Evolutionary conservation across 352 stramenopile species (phyloP).

Genomic region (Phytophthora agathidicida): DNA sequence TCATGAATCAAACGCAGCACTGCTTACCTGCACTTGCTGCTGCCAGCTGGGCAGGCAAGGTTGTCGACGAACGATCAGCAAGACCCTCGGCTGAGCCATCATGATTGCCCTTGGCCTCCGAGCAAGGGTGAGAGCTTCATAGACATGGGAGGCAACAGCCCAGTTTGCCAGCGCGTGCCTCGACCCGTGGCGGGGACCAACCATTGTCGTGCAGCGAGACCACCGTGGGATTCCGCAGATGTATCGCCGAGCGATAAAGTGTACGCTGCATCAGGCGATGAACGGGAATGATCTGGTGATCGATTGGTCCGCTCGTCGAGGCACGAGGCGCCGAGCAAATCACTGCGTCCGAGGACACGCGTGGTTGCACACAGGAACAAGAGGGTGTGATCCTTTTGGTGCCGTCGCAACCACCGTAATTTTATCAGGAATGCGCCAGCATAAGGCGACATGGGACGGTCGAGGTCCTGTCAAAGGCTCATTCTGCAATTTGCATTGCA

Average conservation of each 20-base stretch:
- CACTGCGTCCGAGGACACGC: constrained; percentile 21
- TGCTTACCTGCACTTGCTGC: constrained; percentile 17
- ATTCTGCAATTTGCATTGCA: constrained; percentile 33
- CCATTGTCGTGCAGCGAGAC: constrained; percentile 24
- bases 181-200: constrained; percentile 28
- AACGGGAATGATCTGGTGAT: not conserved
- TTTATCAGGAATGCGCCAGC: too few relatives aligned
- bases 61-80: constrained; percentile 5
- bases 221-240: constrained; percentile 21
- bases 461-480: too few relatives aligned
- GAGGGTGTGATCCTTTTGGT: constrained; percentile 10
- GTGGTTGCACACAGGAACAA: constrained; percentile 21
- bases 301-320: constrained; percentile 10
- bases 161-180: constrained; percentile 28
- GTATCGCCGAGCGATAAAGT: constrained; percentile 21
- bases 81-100: constrained; percentile 1
- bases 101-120: constrained; percentile 1
- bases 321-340: constrained; percentile 32
- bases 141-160: constrained; percentile 4
- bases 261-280: constrained; percentile 18
- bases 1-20: constrained; percentile 1
- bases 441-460: too few relatives aligned
- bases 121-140: constrained; percentile 5
- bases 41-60: not conserved
- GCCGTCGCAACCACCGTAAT: constrained; percentile 18